These are phyloP conservation scores for Astraeus odoratus DNA, from an alignment of 768 basidiomycete species.

Conservation along the genomic window DNA sequence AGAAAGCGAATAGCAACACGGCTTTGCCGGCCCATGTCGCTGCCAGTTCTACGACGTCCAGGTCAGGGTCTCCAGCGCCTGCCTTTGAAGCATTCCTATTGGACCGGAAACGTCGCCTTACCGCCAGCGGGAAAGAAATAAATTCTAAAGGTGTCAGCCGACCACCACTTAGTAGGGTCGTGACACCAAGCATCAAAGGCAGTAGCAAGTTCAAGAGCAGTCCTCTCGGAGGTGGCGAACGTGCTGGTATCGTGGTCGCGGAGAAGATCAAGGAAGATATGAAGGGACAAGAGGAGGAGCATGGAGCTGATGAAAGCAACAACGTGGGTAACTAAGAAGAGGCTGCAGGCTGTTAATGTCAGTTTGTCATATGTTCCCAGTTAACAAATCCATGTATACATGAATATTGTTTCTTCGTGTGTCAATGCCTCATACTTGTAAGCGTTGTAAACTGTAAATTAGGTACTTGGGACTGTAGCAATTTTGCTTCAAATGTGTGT, in stretches of 20 bases:
- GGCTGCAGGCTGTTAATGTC: too few relatives aligned
- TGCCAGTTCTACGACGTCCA: conserved; percentile 15
- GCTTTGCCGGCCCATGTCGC: conserved; percentile 11
- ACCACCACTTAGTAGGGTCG: conserved; percentile 7
- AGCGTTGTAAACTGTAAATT: too few relatives aligned
- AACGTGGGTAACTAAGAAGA: background rate
- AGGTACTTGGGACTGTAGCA: too few relatives aligned
- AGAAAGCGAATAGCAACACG: conserved; percentile 11
- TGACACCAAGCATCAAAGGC: conserved; percentile 33
- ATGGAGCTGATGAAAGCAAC: background rate
- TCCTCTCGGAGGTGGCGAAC: conserved; percentile 46
- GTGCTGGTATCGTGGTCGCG: conserved; percentile 40
- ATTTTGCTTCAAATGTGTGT: too few relatives aligned
- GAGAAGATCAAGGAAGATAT: conserved; percentile 38
- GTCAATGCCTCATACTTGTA: too few relatives aligned
- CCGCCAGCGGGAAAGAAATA: conserved; percentile 12
- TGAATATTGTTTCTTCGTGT: too few relatives aligned
- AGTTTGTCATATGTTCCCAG: too few relatives aligned
- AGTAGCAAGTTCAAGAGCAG: conserved; percentile 66
- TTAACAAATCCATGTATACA: too few relatives aligned
- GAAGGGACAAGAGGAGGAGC: conserved; percentile 12
- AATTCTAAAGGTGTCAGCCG: conserved; percentile 9
- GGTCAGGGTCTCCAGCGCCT: conserved; percentile 42
- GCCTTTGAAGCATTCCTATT: conserved; percentile 62
- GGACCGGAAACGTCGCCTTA: conserved; percentile 55